A percentile compares a stretch with the other conserved stretches of the same genome.
phyloP scores from a whole-genome alignment of 1,284 basidiomycete genomes.

The Cutaneotrichosporon cyanovorans region DNA sequence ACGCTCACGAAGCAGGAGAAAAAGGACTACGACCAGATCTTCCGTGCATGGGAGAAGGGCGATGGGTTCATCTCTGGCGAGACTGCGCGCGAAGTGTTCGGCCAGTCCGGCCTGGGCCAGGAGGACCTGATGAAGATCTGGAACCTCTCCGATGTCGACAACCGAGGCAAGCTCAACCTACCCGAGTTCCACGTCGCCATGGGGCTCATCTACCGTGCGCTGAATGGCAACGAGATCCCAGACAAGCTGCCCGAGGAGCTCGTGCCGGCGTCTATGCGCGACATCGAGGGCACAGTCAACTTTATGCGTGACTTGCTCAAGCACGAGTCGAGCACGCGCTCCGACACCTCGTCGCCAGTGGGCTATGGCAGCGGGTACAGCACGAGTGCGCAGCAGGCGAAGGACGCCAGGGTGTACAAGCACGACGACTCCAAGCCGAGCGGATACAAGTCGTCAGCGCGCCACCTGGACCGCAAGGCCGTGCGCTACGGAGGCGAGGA shows the following conservation, averaged over 20 bases:
- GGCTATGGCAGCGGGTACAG: slow-evolving; percentile 51
- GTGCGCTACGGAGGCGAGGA: slow-evolving; percentile 68
- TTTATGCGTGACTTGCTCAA: slow-evolving; percentile 84
- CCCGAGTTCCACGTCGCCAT: slow-evolving; percentile 98
- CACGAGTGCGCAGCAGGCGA: slow-evolving; percentile 53
- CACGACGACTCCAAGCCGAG: slow-evolving; percentile 58
- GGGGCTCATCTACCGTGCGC: slow-evolving; percentile 90
- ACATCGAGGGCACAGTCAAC: slow-evolving; percentile 85
- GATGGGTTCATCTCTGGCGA: slow-evolving; percentile 75
- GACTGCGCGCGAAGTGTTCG: slow-evolving; percentile 88
- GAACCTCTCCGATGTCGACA: slow-evolving; percentile 81
- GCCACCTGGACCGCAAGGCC: slow-evolving; percentile 79
- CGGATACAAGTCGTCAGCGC: slow-evolving; percentile 71
- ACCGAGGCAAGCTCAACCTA: slow-evolving; percentile 86
- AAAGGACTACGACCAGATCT: slow-evolving; percentile 95
- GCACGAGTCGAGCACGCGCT: slow-evolving; percentile 63
- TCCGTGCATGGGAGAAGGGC: slow-evolving; percentile 86
- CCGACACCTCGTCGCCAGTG: slow-evolving; percentile 48
- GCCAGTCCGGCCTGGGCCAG: slow-evolving; percentile 79
- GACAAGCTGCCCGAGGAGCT: slow-evolving; percentile 81
- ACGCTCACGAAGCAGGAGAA: slow-evolving; percentile 81
- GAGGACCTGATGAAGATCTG: slow-evolving; percentile 92
- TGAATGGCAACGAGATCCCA: slow-evolving; percentile 89
- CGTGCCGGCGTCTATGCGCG: slow-evolving; percentile 82
- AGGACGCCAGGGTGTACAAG: slow-evolving; percentile 90